Percentiles rank a stretch among this genome's conserved stretches.
phyloP scores from a whole-genome alignment of 805 yeast species.

The Schwanniomyces sp. region DNA sequence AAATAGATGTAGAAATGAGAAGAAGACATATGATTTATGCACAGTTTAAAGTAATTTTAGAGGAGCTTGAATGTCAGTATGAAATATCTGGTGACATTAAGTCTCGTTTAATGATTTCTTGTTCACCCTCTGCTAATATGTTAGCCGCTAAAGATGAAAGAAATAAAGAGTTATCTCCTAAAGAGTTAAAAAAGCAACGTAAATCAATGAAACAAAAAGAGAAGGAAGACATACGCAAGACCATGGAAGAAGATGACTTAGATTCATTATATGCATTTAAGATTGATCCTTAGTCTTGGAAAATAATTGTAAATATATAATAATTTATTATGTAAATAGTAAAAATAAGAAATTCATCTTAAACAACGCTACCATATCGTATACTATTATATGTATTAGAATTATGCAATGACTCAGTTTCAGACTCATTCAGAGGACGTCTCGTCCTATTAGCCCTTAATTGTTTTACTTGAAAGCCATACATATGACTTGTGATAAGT shows the following conservation, averaged over 20 bases:
- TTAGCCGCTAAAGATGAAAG: neutral
- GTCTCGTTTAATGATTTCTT: slow-evolving; percentile 21
- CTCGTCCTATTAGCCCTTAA: slow-evolving; percentile 26
- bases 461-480: slow-evolving; percentile 42
- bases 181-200: slow-evolving; percentile 14
- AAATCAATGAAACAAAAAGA: slow-evolving; percentile 15
- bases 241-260: slow-evolving; percentile 30
- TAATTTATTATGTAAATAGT: slow-evolving; percentile 1
- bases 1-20: slow-evolving; percentile 14
- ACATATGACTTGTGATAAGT: slow-evolving; percentile 36
- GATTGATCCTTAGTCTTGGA: slow-evolving; percentile 17
- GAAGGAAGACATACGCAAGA: slow-evolving; percentile 11
- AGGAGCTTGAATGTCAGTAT: slow-evolving; percentile 27
- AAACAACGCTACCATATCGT: slow-evolving; percentile 30
- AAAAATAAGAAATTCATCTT: neutral
- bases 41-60: slow-evolving; percentile 23
- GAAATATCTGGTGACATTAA: slow-evolving; percentile 27
- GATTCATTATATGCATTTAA: slow-evolving; percentile 42
- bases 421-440: slow-evolving; percentile 1
- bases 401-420: slow-evolving; percentile 1
- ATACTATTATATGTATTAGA: slow-evolving; percentile 7
- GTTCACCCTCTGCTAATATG: slow-evolving; percentile 11
- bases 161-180: slow-evolving; percentile 8
- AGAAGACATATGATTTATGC: slow-evolving; percentile 30
- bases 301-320: slow-evolving; percentile 1